These are phyloP conservation scores for Gossypium aridum DNA, from an alignment of 441 rosid genomes.

Conservation along the genomic window DNA sequence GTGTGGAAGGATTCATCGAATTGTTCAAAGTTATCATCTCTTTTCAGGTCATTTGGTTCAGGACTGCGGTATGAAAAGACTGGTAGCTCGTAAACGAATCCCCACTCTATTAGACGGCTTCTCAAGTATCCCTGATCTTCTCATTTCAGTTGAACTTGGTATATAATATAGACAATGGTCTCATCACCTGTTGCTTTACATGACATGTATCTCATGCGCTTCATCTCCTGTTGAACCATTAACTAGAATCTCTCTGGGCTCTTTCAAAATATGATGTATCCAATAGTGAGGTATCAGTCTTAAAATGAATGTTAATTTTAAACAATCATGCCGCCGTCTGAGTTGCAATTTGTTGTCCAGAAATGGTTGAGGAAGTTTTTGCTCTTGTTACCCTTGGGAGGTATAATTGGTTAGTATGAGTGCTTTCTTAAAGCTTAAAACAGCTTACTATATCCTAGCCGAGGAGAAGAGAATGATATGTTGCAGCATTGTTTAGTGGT, in stretches of 20 bases:
- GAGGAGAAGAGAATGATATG: background rate
- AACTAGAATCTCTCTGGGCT: conserved; percentile 43
- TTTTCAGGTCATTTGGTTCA: conserved; percentile 61
- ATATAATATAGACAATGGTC: background rate
- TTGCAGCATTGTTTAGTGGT: background rate
- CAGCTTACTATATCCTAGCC: background rate
- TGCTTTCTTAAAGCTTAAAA: background rate
- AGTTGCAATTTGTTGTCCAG: conserved; percentile 59
- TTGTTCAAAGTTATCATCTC: conserved; percentile 9
- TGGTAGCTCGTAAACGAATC: conserved; percentile 41
- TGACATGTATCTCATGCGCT: conserved; percentile 7
- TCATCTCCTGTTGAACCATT: conserved; percentile 27
- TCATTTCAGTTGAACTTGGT: background rate
- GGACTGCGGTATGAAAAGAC: conserved; percentile 53
- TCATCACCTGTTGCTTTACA: background rate
- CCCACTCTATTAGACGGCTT: conserved; percentile 47
- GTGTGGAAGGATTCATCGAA: background rate
- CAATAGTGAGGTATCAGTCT: conserved; percentile 62
- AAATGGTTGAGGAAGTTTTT: conserved; percentile 58
- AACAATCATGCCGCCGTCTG: conserved; percentile 6
- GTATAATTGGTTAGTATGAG: conserved; percentile 17
- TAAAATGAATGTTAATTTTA: conserved; percentile 9
- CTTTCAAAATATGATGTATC: conserved; percentile 49
- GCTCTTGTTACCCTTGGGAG: conserved; percentile 65
- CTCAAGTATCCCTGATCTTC: conserved; percentile 64